These are phyloP conservation scores for Paecilomyces fulvus DNA, from an alignment of 2,329 filamentous ascomycete species.

Conservation along the genomic window DNA sequence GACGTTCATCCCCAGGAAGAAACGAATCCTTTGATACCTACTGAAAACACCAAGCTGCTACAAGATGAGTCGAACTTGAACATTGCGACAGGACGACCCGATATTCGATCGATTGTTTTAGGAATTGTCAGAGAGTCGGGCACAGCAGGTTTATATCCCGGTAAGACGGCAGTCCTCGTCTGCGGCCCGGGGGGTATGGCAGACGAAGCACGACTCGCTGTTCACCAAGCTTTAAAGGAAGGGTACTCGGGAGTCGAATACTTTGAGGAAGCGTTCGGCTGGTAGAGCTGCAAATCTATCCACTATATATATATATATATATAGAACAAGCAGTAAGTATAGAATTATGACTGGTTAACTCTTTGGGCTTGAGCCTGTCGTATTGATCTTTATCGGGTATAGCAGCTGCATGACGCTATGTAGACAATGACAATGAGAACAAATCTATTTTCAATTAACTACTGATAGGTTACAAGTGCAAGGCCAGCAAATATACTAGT, in stretches of 20 bases:
- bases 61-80: constrained; percentile 7
- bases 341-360: background rate
- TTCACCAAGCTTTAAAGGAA: constrained; percentile 21
- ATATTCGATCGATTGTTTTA: constrained; percentile 19
- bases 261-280: constrained; percentile 39
- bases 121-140: constrained; percentile 13
- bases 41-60: background rate
- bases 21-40: background rate
- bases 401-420: background rate
- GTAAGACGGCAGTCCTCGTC: constrained; percentile 27
- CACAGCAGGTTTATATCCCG: constrained; percentile 5
- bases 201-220: constrained; percentile 31
- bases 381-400: background rate
- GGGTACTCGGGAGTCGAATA: constrained; percentile 27
- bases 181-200: constrained; percentile 36
- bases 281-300: constrained; percentile 3
- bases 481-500: too few relatives aligned
- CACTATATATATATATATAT: background rate
- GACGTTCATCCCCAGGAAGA: background rate
- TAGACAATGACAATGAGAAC: background rate
- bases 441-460: background rate
- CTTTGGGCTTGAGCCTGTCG: background rate
- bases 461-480: too few relatives aligned
- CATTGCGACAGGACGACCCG: constrained; percentile 23
- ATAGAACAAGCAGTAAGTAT: too few relatives aligned